Conservation (phyloP, 352 stramenopile genomes). For the Pythium monospermum region DNA sequence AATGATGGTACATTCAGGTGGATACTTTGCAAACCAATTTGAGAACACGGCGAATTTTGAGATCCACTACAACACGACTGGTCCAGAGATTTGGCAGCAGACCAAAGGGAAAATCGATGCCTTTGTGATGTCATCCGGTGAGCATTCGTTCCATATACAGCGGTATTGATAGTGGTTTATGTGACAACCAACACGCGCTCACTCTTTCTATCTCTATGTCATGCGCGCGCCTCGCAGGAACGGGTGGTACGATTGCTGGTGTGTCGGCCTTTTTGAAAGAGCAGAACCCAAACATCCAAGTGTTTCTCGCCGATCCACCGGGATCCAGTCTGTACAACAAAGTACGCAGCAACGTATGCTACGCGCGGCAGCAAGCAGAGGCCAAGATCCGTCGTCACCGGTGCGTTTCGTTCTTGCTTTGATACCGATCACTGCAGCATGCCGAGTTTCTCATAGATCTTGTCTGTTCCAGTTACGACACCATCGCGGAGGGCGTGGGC, state of each 20-base stretch:
- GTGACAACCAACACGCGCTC: too few relatives aligned
- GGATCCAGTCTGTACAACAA: conserved; percentile 97
- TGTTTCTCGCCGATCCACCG: conserved; percentile 96
- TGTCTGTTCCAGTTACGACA: conserved; percentile 91
- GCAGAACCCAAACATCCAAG: conserved; percentile 71
- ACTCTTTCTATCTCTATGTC: too few relatives aligned
- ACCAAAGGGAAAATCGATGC: conserved; percentile 90
- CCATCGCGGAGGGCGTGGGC: conserved; percentile 96
- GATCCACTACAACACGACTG: conserved; percentile 93
- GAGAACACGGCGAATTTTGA: conserved; percentile 96
- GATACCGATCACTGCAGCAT: neutral
- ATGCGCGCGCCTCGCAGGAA: too few relatives aligned
- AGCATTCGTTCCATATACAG: neutral
- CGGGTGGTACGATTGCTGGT: conserved; percentile 96
- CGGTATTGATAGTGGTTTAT: neutral
- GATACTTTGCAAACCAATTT: conserved; percentile 98
- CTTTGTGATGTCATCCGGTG: conserved; percentile 97
- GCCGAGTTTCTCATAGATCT: neutral
- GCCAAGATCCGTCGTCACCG: conserved; percentile 88
- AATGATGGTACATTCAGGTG: conserved; percentile 43
- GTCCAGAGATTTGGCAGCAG: conserved; percentile 95
- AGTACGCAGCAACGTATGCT: conserved; percentile 94
- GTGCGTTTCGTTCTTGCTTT: conserved; percentile 15
- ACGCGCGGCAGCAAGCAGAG: conserved; percentile 93
- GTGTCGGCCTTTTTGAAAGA: conserved; percentile 93